phyloP scores from a whole-genome alignment of 306 rosid species.

The Vicia sativa region DNA sequence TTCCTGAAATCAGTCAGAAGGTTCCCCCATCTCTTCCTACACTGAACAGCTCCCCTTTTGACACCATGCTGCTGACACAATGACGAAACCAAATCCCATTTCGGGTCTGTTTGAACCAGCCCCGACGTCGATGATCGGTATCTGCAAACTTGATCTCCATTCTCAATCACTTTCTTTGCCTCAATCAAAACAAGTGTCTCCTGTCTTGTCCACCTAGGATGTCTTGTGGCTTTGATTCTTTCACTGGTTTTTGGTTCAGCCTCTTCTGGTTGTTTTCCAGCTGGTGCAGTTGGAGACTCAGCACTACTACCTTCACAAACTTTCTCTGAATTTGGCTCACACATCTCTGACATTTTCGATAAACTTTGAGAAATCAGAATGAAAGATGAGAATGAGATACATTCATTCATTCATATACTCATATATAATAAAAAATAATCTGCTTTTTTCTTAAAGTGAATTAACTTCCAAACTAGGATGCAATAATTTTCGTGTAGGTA shows the following conservation, averaged over 20 bases:
- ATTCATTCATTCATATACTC: slow-evolving; percentile 10
- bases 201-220: slow-evolving; percentile 55
- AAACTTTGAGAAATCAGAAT: slow-evolving; percentile 29
- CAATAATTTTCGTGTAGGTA: slow-evolving; percentile 35
- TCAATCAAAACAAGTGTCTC: slow-evolving; percentile 54
- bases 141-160: slow-evolving; percentile 37
- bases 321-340: slow-evolving; percentile 42
- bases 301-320: slow-evolving; percentile 21
- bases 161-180: slow-evolving; percentile 52
- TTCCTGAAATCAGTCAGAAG: slow-evolving; percentile 56
- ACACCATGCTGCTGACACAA: slow-evolving; percentile 50
- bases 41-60: slow-evolving; percentile 54
- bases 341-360: neutral
- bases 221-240: slow-evolving; percentile 49
- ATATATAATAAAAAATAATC: slow-evolving; percentile 22
- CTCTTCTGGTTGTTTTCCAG: slow-evolving; percentile 28
- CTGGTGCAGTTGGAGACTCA: slow-evolving; percentile 38
- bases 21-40: slow-evolving; percentile 57
- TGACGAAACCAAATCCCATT: slow-evolving; percentile 55
- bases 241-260: slow-evolving; percentile 21
- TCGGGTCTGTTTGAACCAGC: slow-evolving; percentile 38
- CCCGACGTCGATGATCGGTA: slow-evolving; percentile 30
- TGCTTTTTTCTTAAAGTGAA: slow-evolving; percentile 16
- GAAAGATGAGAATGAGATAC: slow-evolving; percentile 23
- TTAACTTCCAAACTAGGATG: slow-evolving; percentile 39